A percentile compares a stretch with the other conserved stretches of the same genome.
Conservation (phyloP, 495 filamentous ascomycete species). For the Penicillium macrosclerotiorum region DNA sequence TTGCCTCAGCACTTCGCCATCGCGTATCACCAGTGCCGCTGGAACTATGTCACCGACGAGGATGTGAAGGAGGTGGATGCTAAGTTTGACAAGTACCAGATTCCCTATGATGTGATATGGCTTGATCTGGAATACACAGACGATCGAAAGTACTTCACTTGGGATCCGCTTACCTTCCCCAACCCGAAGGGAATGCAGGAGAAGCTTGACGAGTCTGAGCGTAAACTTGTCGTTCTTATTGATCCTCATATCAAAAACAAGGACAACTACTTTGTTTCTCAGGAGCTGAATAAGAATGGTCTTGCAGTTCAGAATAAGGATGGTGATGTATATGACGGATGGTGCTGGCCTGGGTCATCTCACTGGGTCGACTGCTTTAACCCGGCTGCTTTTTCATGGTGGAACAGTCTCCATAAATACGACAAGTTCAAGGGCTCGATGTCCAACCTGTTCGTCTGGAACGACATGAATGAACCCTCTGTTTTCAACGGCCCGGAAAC, state of each 20-base stretch:
- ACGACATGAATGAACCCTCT: slow-evolving; percentile 99
- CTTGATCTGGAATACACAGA: slow-evolving; percentile 96
- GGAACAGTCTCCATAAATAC: slow-evolving; percentile 82
- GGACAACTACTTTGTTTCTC: slow-evolving; percentile 68
- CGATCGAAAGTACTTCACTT: slow-evolving; percentile 95
- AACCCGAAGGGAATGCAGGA: slow-evolving; percentile 86
- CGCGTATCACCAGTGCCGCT: slow-evolving; percentile 94
- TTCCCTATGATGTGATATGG: slow-evolving; percentile 99
- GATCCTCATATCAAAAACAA: slow-evolving; percentile 97
- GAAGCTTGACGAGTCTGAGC: slow-evolving; percentile 74
- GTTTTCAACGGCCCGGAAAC: slow-evolving; percentile 98
- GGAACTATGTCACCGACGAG: slow-evolving; percentile 97
- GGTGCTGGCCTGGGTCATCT: slow-evolving; percentile 97
- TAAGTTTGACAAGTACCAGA: slow-evolving; percentile 90
- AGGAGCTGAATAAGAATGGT: slow-evolving; percentile 79
- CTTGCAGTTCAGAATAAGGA: slow-evolving; percentile 87
- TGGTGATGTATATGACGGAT: slow-evolving; percentile 84
- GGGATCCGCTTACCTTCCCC: slow-evolving; percentile 82
- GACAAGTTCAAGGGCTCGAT: slow-evolving; percentile 78
- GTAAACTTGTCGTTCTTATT: slow-evolving; percentile 92
- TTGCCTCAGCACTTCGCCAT: slow-evolving; percentile 90
- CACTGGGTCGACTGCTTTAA: slow-evolving; percentile 96
- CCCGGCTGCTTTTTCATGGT: slow-evolving; percentile 83
- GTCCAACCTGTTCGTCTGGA: slow-evolving; percentile 91
- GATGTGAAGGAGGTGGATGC: slow-evolving; percentile 95